Conservation (phyloP, 1,139 yeast species). For the Geotrichum klebahnii region DNA sequence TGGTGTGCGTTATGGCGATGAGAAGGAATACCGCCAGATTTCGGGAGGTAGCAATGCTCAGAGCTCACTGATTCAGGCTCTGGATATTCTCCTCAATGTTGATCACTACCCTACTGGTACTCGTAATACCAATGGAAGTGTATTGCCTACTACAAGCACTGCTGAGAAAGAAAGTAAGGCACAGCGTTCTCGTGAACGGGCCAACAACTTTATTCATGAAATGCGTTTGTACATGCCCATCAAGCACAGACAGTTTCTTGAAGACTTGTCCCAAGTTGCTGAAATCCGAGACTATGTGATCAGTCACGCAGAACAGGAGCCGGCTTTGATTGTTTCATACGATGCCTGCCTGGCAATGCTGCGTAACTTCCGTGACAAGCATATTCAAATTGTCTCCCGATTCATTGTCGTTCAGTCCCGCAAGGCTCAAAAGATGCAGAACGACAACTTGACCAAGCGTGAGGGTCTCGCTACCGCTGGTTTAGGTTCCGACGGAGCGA, state of each 20-base stretch:
- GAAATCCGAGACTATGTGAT: constrained; percentile 62
- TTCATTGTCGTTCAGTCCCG: constrained; percentile 75
- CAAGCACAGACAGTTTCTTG: constrained; percentile 69
- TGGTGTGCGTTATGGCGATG: constrained; percentile 76
- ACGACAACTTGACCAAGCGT: constrained; percentile 28
- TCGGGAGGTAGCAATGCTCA: constrained; percentile 96
- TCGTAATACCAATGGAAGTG: constrained; percentile 26
- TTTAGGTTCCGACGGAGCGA: constrained; percentile 3
- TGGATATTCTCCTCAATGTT: constrained; percentile 72
- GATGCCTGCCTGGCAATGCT: constrained; percentile 91
- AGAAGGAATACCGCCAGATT: constrained; percentile 52
- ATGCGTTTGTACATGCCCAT: constrained; percentile 91
- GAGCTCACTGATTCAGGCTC: constrained; percentile 78
- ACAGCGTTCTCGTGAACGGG: constrained; percentile 30
- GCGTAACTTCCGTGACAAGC: constrained; percentile 84
- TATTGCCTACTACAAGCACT: constrained; percentile 15
- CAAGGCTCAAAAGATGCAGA: constrained; percentile 29
- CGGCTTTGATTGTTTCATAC: constrained; percentile 65
- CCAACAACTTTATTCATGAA: constrained; percentile 67
- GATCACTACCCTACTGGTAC: constrained; percentile 78
- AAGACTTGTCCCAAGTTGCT: constrained; percentile 53
- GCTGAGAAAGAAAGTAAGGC: constrained; percentile 19
- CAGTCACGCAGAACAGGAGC: constrained; percentile 41
- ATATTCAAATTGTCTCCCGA: constrained; percentile 85
- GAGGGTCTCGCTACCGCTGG: constrained; percentile 37